Base-by-base conservation (phyloP, 345 rosid species). In the Camelina hispida region DNA sequence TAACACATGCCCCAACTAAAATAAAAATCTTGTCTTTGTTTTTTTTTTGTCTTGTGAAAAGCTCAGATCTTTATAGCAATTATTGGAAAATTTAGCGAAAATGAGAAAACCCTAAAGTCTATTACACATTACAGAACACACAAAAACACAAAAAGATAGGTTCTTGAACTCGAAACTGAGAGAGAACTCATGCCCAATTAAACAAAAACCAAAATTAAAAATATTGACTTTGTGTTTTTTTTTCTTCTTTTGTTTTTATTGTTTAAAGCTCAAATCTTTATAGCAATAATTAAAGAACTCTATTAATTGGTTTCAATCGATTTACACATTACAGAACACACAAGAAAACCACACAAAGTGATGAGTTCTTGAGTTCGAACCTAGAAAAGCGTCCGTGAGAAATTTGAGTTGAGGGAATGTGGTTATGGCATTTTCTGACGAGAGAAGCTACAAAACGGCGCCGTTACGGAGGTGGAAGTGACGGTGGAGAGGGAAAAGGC, bases 351-450 rank as follows among this genome's bases (percentile, higher is more conserved):
- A 59, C 42, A 71, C 28, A 64, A 1, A 30, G 59, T 38, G 22
- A 63, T 52, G 57, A 68, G 71, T 37, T 64, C 20, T 62, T 42
- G 75, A 62, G 79, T n/a, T 68, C 9, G 61, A 63, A 76, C 74
- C 72, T 56, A n/a, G 10, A 60, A 54, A 50, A 66, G 52, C 72
- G 68, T 66, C 80, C 76, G 77, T 53, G 83, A 73, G 84, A 80
- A 73, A 73, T 47, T 76, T 20, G 65, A 34, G 4, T 34, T 34
- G 8, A 7, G 37, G 38, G 68, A 76, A 61, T 68, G 79, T 68
- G 57, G 65, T 55, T 11, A 5, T 8, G 6, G 69, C 79, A 68
- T 62, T 69, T 44, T 13, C n/a, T 2, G 65, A 23, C 51, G 10
- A 52, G 74, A 61, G 74, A 62, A 71, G 70, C 63, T 61, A 75